Evolutionary conservation across 371 early-diverging fungal species (phyloP), one percentile per base, ranked within the genome.

Genomic region (Fennellomyces sp.): DNA sequence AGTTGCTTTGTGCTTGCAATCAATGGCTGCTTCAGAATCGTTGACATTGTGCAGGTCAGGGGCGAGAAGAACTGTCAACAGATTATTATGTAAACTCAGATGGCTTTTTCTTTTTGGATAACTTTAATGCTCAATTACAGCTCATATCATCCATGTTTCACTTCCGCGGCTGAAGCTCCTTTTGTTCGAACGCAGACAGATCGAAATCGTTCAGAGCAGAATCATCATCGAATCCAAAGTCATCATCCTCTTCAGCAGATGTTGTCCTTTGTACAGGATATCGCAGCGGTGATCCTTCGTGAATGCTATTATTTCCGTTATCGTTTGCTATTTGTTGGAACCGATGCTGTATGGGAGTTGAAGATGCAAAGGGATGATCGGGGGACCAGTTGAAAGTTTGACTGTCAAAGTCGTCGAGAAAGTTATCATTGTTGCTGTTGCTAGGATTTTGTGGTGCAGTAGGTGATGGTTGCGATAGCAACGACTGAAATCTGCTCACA

Each of bases 1-100:
- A 87, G 58, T 39, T 87, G 82, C 25, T 45, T 39, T 39, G 39
- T 39, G 2, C 17, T 39, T 39, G 13, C 23, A 6, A 45, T 27
- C 8, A 45, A 23, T 23, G 19, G 45, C n/a, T 45, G 45, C 23
- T 17, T 21, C 45, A 45, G 45, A 23, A 25, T 13, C 6, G 35
- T 33, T 13, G 35, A 6, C 35, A 33, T 33, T 33, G 35, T 33
- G 35, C 35, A 8, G 13, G 6, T 33, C 35, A 33, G 35, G 13
- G 35, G 35, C 35, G 6, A 13, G 6, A 6, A 13, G 13, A 13
- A 6, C 35, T 33, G 35, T 33, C 35, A 33, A 33, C 35, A 33
- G 13, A 33, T 1, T 45, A 15, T 45, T 21, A 45, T 21, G 45
- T 21, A 21, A n/a, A n/a, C n/a, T n/a, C n/a, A n/a, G n/a, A n/a